These are phyloP conservation scores for Hypoxylon sp. DNA, from an alignment of 2,329 filamentous ascomycete species.

Conservation along the genomic window DNA sequence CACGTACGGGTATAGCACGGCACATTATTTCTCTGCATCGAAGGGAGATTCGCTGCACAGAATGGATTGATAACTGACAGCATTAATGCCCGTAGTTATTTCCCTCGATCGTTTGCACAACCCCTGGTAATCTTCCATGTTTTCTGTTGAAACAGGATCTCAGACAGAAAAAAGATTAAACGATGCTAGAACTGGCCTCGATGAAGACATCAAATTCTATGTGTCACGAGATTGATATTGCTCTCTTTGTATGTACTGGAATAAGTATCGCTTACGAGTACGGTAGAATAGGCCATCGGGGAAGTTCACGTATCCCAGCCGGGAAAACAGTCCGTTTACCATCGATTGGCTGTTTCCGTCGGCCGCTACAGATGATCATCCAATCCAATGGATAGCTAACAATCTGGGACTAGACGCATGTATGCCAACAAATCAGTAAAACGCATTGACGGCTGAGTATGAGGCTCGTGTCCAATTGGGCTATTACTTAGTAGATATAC, in stretches of 20 bases:
- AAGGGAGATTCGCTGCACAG: slow-evolving; percentile 12
- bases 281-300: slow-evolving; percentile 38
- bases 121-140: slow-evolving; percentile 8
- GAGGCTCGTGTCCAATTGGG: slow-evolving; percentile 43
- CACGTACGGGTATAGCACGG: slow-evolving; percentile 35
- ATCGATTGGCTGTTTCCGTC: slow-evolving; percentile 37
- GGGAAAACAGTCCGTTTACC: slow-evolving; percentile 40
- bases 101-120: slow-evolving; percentile 20
- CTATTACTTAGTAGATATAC: slow-evolving; percentile 30
- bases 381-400: slow-evolving; percentile 43
- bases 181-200: neutral
- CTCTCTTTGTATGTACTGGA: slow-evolving; percentile 17
- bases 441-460: slow-evolving; percentile 41
- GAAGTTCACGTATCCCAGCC: slow-evolving; percentile 37
- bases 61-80: slow-evolving; percentile 17
- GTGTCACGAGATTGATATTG: slow-evolving; percentile 13
- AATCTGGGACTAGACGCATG: slow-evolving; percentile 35
- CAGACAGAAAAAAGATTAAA: neutral
- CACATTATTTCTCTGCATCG: slow-evolving; percentile 22
- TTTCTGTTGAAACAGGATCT: slow-evolving; percentile 5
- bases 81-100: slow-evolving; percentile 6
- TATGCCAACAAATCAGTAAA: slow-evolving; percentile 44
- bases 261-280: slow-evolving; percentile 29
- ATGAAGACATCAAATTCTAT: slow-evolving; percentile 8
- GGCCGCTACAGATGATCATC: slow-evolving; percentile 35